Base-by-base conservation (phyloP, 2,329 filamentous ascomycete genomes). In the Blumeria hordei region DNA sequence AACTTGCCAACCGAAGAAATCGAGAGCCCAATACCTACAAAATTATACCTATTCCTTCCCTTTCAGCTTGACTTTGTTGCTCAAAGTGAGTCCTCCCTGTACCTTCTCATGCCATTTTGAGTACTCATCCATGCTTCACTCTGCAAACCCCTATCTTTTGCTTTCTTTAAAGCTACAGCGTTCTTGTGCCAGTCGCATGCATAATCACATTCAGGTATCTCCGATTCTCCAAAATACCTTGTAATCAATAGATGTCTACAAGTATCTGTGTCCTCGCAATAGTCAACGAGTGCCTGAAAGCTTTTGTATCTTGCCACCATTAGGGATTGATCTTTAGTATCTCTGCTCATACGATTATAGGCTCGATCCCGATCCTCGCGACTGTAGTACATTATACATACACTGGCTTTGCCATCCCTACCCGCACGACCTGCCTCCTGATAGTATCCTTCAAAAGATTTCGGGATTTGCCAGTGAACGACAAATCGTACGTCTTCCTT, bases 401-500 rank as follows among this genome's bases (percentile, higher is more conserved):
- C 78, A 35, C 83, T 82, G 0, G 88, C 88, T 58, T 90, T 88
- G 28, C 87, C 86, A 62, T 96, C 90, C 43, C 90, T 78, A 0
- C 90, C 90, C 6, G 88, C 90, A 41, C 90, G 83, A 0, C 90
- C 90, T 1, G 87, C 88, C 72, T 96, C 90, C 68, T 96, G 90
- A 63, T 95, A 94, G 65, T 92, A 95, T 0, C 88, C 87, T 66
- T 96, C 90, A 65, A 96, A 94, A 3, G 84, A 92, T 64, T 94
- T 93, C 9, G 90, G 86, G 9, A 94, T 75, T 57, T 87, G 84
- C 88, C 90, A 96, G 68, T 96, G 90, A 1, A 92, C 80, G 0
- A 96, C 88, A 62, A 95, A 95, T 2, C 90, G 83, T 10, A 96
- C 90, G 61, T 94, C 83, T 54, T 92, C 80, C 67, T 95, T 95